Conservation (phyloP, 768 basidiomycete genomes). For the Rubroboletus satanas region DNA sequence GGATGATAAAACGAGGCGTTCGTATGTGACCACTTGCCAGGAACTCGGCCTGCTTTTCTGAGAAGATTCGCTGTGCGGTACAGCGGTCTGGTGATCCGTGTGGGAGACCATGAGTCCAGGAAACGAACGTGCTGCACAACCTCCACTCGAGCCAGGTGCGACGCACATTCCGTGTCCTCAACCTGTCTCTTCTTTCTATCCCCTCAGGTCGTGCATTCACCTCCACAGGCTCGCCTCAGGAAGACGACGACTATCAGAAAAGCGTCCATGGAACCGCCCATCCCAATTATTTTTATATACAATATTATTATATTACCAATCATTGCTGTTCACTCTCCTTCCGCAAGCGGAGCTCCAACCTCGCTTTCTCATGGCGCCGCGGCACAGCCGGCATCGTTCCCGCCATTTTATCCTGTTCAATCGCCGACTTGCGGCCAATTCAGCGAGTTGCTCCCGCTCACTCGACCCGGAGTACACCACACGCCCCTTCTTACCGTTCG, state of each 20-base stretch:
- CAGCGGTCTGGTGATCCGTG: slow-evolving; percentile 30
- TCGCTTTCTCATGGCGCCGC: slow-evolving; percentile 20
- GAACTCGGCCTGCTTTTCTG: slow-evolving; percentile 23
- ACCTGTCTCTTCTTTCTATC: slow-evolving; percentile 5
- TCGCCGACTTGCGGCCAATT: slow-evolving; percentile 27
- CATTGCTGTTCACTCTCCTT: not conserved
- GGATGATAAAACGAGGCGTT: slow-evolving; percentile 17
- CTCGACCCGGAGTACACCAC: not conserved
- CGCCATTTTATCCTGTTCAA: slow-evolving; percentile 23
- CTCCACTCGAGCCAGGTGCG: slow-evolving; percentile 3
- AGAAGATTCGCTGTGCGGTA: slow-evolving; percentile 25
- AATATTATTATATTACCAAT: not conserved
- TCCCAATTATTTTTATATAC: slow-evolving; percentile 13
- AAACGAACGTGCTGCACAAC: slow-evolving; percentile 19
- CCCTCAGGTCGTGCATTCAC: slow-evolving; percentile 3
- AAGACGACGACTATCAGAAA: slow-evolving; percentile 10
- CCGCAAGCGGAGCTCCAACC: slow-evolving; percentile 28
- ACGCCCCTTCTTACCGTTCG: slow-evolving; percentile 1
- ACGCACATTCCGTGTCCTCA: slow-evolving; percentile 14
- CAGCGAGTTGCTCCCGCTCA: slow-evolving; percentile 15
- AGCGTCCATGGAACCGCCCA: slow-evolving; percentile 6
- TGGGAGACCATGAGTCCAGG: slow-evolving; percentile 26
- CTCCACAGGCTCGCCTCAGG: not conserved
- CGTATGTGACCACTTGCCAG: slow-evolving; percentile 27
- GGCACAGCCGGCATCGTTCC: slow-evolving; percentile 28